Base-by-base conservation (phyloP, 176 grass and related monocot genomes). In the Rhynchospora tenuis region DNA sequence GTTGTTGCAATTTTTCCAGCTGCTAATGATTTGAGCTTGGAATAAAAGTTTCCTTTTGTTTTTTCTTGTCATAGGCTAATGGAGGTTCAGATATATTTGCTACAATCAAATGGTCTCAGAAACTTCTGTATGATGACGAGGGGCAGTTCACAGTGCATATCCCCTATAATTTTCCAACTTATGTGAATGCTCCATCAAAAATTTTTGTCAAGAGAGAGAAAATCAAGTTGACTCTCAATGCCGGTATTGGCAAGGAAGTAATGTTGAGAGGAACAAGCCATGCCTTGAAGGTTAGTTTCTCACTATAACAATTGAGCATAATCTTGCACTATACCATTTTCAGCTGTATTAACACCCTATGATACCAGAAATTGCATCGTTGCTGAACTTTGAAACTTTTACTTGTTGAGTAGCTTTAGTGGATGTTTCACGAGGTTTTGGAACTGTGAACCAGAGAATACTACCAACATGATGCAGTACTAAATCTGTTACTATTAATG, bases 181-280 rank as follows among this genome's bases (percentile, higher is more conserved):
- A 84, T 89, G 89, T 93, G 60, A 95, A 91, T 75, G 90, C 93
- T 73, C 83, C 93, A 42, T 81, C 86, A 74, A 99, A 92, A 89
- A 88, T 99, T 60, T 93, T 95, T 86, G 86, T 85, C 83, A 99
- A 99, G 83, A 91, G 24, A 74, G 96, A 99, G 87, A 99, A 89
- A 88, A 92, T 99, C 90, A 91, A 95, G 45, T 86, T 99, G 74
- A 90, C 46, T 72, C 46, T 99, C 82, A 89, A 95, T 69, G 95
- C 73, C 83, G 93, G 89, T 73, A 87, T 90, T 60, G 88, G 89
- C 64, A 93, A 95, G 80, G 96, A 99, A 85, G 71, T 95, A 90
- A 69, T 99, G 29, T 80, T 95, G 82, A 89, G 93, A 86, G 87
- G 83, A 79, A 85, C 93, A 73, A 99, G 91, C 88, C 96, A 99